Evolutionary conservation across 805 yeast species (phyloP).

Genomic region (Zygosaccharomyces siamensis): DNA sequence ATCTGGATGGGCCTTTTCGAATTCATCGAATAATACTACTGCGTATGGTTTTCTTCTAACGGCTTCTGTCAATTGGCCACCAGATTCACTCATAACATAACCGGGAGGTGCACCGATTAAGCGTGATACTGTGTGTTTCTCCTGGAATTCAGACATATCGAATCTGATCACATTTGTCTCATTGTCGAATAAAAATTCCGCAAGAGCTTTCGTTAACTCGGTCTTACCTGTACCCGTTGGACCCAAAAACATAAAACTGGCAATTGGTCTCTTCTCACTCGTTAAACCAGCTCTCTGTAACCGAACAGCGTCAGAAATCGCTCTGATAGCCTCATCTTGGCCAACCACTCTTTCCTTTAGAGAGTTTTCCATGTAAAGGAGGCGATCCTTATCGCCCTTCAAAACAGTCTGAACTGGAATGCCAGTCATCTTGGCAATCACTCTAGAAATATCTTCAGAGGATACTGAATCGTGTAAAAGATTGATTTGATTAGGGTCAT

Average conservation of each 20-base stretch:
- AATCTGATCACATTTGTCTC: conserved; percentile 82
- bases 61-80: conserved; percentile 95
- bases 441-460: conserved; percentile 88
- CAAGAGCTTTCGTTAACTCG: conserved; percentile 86
- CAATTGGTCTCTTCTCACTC: conserved; percentile 90
- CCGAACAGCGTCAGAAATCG: conserved; percentile 91
- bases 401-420: conserved; percentile 86
- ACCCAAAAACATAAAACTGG: conserved; percentile 93
- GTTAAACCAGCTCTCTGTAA: conserved; percentile 95
- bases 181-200: conserved; percentile 88
- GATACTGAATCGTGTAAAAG: conserved; percentile 80
- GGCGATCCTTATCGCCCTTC: conserved; percentile 91
- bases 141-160: conserved; percentile 98
- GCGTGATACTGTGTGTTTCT: conserved; percentile 83
- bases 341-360: conserved; percentile 80
- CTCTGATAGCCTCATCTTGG: conserved; percentile 89
- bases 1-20: conserved; percentile 95
- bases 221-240: conserved; percentile 99
- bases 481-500: conserved; percentile 30
- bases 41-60: conserved; percentile 93
- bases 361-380: conserved; percentile 79
- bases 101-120: conserved; percentile 98
- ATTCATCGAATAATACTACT: conserved; percentile 89
- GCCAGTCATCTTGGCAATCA: conserved; percentile 91
- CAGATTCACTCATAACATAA: conserved; percentile 87